Conservation (phyloP, 768 basidiomycete species). For the Strobilomyces confusus region DNA sequence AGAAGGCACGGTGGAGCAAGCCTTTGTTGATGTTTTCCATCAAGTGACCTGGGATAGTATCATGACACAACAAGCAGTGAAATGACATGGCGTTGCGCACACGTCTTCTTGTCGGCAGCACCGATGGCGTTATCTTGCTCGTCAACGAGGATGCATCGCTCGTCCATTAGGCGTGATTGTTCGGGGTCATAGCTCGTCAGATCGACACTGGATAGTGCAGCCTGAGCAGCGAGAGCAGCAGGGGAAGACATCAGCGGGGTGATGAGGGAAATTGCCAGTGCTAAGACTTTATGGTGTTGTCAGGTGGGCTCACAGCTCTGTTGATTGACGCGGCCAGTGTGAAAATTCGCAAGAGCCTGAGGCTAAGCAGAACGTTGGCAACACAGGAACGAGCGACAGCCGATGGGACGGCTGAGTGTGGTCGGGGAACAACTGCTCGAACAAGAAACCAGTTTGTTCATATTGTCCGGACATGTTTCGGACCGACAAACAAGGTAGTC, state of each 20-base stretch:
- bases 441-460: background rate
- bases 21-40: conserved; percentile 97
- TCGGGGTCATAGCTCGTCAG: conserved; percentile 84
- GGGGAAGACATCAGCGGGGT: conserved; percentile 49
- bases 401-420: too few species aligned
- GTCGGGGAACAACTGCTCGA: too few species aligned
- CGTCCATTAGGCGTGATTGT: conserved; percentile 94
- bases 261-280: background rate
- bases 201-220: conserved; percentile 70
- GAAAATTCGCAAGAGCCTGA: too few species aligned
- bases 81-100: conserved; percentile 42
- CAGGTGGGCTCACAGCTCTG: background rate
- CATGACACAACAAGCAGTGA: background rate
- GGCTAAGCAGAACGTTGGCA: too few species aligned
- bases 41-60: conserved; percentile 61
- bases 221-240: conserved; percentile 58
- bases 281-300: conserved; percentile 4
- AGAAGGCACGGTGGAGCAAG: conserved; percentile 95
- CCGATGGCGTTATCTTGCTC: conserved; percentile 83
- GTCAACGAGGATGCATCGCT: conserved; percentile 89
- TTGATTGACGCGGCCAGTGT: background rate
- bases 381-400: too few species aligned
- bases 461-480: conserved; percentile 2
- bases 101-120: conserved; percentile 93
- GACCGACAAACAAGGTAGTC: conserved; percentile 2